phyloP scores from a whole-genome alignment of 306 rosid genomes.

The Lathyrus aphaca region DNA sequence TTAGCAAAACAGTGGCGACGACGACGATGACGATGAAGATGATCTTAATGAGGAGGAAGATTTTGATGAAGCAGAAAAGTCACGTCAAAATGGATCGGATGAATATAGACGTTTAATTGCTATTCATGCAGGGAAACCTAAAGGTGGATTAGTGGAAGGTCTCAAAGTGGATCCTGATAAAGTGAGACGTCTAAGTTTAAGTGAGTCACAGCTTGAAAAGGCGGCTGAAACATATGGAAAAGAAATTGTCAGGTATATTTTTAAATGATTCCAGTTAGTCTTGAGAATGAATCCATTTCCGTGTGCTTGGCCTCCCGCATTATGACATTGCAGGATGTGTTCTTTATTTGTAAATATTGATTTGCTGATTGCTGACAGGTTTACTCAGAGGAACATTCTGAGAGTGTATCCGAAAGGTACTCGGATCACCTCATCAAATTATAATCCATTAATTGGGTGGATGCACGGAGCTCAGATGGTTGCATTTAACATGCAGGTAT shows the following conservation, averaged over 20 bases:
- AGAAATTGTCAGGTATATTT: conserved; percentile 85
- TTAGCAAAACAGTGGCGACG: conserved; percentile 53
- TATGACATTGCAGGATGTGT: conserved; percentile 21
- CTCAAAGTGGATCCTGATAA: conserved; percentile 85
- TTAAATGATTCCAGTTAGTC: conserved; percentile 16
- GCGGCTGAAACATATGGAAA: conserved; percentile 65
- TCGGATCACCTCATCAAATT: conserved; percentile 87
- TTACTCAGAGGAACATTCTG: conserved; percentile 88
- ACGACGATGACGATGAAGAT: conserved; percentile 58
- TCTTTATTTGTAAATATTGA: conserved; percentile 29
- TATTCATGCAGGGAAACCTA: conserved; percentile 98
- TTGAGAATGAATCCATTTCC: background rate
- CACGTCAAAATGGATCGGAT: conserved; percentile 51
- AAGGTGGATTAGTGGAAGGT: conserved; percentile 83
- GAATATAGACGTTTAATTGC: conserved; percentile 83
- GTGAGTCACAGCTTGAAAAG: conserved; percentile 89
- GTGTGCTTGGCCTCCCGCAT: too few species aligned
- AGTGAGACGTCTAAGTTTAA: conserved; percentile 92
- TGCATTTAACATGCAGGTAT: conserved; percentile 99
- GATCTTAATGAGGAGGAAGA: conserved; percentile 55
- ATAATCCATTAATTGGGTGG: conserved; percentile 96
- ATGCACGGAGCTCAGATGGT: conserved; percentile 99
- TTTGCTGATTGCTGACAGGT: conserved; percentile 57
- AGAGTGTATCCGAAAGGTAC: conserved; percentile 95
- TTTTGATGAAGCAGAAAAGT: conserved; percentile 49